Evolutionary conservation across 257 asterid species (phyloP), one percentile per base, ranked within the genome.

Genomic region (Verbascum thapsus): DNA sequence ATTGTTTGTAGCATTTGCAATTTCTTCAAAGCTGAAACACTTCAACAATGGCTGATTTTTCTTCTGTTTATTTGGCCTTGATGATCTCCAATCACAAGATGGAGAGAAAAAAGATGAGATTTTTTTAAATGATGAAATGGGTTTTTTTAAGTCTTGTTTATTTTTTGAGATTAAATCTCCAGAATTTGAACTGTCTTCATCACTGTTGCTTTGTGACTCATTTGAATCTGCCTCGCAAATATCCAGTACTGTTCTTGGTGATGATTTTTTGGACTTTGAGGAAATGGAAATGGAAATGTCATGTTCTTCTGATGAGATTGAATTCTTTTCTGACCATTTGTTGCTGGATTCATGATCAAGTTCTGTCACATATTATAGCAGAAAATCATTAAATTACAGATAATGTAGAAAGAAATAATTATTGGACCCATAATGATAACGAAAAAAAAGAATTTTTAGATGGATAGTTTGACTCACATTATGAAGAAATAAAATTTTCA

Each of bases 221-320:
- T 67, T 77, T 37, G 80, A 76, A 63, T 81, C 87, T 20, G 69
- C 74, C 74, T 83, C 86, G 13, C 71, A 74, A 0, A 73, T 68
- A 43, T 74, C 80, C 11, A 86, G 73, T 65, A 88, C 94, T 11
- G 89, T 75, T 23, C 64, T 82, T 42, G 96, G 96, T 1, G 96
- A 88, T 42, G 76, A 35, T 67, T 66, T 83, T 48, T 71, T 77
- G 39, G 32, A 17, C 67, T 71, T 66, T 11, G n/a, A n/a, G n/a
- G n/a, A n/a, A n/a, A 19, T 8, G 13, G 54, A 22, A 13, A 73
- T 42, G 8, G 15, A 64, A n/a, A 56, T 51, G 8, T 55, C 74
- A n/a, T 60, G 80, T 22, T 77, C 86, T 2, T 73, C 84, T 8
- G 91, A 81, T 3, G 83, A 80, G 76, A n/a, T n/a, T n/a, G n/a